phyloP scores from a whole-genome alignment of 2,329 filamentous ascomycete species.

The Pseudogymnoascus sp. region DNA sequence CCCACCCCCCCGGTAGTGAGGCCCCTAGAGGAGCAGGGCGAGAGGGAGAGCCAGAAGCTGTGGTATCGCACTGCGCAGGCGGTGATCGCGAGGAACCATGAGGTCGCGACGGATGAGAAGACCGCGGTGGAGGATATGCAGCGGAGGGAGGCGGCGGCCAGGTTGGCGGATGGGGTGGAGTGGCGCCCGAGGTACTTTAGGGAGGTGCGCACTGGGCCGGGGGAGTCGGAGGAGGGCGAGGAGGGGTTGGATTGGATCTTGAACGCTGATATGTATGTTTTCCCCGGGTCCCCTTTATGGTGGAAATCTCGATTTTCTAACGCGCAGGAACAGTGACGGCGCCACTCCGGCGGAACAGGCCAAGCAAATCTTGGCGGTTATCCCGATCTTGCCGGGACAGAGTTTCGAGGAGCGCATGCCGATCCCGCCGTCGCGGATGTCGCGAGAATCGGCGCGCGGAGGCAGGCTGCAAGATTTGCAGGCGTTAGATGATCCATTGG shows the following conservation, averaged over 20 bases:
- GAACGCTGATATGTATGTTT: slow-evolving; percentile 67
- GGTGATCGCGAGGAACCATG: slow-evolving; percentile 77
- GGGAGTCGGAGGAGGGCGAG: slow-evolving; percentile 67
- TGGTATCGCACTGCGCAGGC: slow-evolving; percentile 78
- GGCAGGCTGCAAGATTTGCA: slow-evolving; percentile 16
- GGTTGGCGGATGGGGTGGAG: slow-evolving; percentile 68
- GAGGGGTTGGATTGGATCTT: slow-evolving; percentile 95
- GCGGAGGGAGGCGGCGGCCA: slow-evolving; percentile 73
- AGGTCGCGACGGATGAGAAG: slow-evolving; percentile 86
- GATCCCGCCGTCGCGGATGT: slow-evolving; percentile 35
- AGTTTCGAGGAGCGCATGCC: slow-evolving; percentile 44
- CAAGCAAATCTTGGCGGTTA: slow-evolving; percentile 78
- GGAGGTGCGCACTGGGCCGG: slow-evolving; percentile 59
- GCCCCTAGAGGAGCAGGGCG: slow-evolving; percentile 76
- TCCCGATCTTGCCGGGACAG: slow-evolving; percentile 76
- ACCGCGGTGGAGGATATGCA: slow-evolving; percentile 92
- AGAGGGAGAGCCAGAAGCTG: slow-evolving; percentile 79
- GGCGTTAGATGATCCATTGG: neutral
- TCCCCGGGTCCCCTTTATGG: neutral
- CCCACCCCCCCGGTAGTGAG: slow-evolving; percentile 65
- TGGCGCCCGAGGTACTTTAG: slow-evolving; percentile 88
- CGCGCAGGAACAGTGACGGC: slow-evolving; percentile 42
- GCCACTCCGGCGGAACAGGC: slow-evolving; percentile 59
- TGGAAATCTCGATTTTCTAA: neutral
- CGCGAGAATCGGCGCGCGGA: slow-evolving; percentile 12